Base-by-base conservation (phyloP, 306 rosid species). In the Cucurbita moschata region DNA sequence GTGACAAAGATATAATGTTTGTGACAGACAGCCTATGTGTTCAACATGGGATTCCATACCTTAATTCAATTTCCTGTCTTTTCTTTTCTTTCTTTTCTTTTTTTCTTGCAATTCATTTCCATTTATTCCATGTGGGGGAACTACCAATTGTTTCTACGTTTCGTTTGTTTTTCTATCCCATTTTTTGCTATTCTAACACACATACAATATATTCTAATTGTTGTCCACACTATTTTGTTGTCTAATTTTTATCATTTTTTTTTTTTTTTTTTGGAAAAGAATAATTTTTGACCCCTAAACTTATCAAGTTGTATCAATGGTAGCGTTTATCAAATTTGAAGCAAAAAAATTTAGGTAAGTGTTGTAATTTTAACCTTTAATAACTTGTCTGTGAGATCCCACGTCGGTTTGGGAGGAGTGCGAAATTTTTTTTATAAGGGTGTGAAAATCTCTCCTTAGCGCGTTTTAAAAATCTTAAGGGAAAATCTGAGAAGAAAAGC, bases 31-130 rank as follows among this genome's bases (percentile, higher is more conserved):
- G 8, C 38, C n/a, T 19, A 15, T 44, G 38, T 44, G 18, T 66
- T 39, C 38, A 66, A 66, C 72, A 44, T 66, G 72, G 55, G 72
- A 66, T 43, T 66, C 72, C 72, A 66, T 44, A 44, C 72, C 37
- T 44, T 19, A 10, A 44, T 44, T 38, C 6, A 44, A 43, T 44
- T 16, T 18, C 10, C 54, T 44, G 19, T 66, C 72, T 8, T 12
- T 18, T 44, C 43, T 16, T 0, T 4, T 12, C 13, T 12, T 4
- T 10, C 3, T 11, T 47, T 3, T 49, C 4, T 0, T 49, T 49
- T 12, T 12, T 49, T 12, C 1, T 49, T 2, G 21, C 39, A 43
- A 18, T 66, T 9, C 39, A 43, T 66, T 44, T 19, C 39, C 54
- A 50, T 14, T 14, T 35, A 9, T 64, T 40, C 23, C 51, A 64